Percentiles rank a stretch among this genome's conserved stretches.
Conservation (phyloP, 2,329 filamentous ascomycete species). For the Ophidiomyces ophidiicola region DNA sequence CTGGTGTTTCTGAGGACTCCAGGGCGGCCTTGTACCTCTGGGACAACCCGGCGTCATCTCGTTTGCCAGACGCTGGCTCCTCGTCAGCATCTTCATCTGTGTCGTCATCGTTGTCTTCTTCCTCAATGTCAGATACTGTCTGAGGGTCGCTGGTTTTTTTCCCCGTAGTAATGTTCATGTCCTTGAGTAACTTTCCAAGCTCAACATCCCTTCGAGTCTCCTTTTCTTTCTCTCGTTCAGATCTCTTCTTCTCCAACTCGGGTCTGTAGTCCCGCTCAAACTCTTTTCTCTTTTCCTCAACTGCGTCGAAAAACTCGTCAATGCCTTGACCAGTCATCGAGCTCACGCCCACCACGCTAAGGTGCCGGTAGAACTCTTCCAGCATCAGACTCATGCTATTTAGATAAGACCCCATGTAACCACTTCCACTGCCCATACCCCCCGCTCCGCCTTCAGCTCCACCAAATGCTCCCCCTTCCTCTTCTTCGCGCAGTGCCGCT, state of each 20-base stretch:
- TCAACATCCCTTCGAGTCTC: conserved; percentile 62
- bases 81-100: conserved; percentile 44
- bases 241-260: conserved; percentile 67
- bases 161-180: conserved; percentile 55
- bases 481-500: conserved; percentile 65
- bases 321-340: conserved; percentile 86
- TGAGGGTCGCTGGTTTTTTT: conserved; percentile 28
- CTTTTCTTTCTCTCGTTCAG: conserved; percentile 65
- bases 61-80: conserved; percentile 31
- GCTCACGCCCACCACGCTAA: conserved; percentile 86
- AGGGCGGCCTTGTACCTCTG: conserved; percentile 67
- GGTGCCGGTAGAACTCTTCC: conserved; percentile 91
- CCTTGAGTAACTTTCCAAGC: conserved; percentile 84
- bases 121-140: conserved; percentile 40
- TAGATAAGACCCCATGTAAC: conserved; percentile 89
- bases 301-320: conserved; percentile 84
- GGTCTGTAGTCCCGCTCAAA: conserved; percentile 86
- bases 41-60: conserved; percentile 54
- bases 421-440: conserved; percentile 58
- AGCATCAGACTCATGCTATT: conserved; percentile 98
- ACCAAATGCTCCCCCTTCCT: conserved; percentile 64
- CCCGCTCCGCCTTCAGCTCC: conserved; percentile 56
- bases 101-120: conserved; percentile 35
- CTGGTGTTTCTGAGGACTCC: conserved; percentile 36
- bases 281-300: conserved; percentile 74